A percentile compares a stretch with the other conserved stretches of the same genome.
Evolutionary conservation across 345 rosid genomes (phyloP).

Genomic region (Lenwebbia sp.): DNA sequence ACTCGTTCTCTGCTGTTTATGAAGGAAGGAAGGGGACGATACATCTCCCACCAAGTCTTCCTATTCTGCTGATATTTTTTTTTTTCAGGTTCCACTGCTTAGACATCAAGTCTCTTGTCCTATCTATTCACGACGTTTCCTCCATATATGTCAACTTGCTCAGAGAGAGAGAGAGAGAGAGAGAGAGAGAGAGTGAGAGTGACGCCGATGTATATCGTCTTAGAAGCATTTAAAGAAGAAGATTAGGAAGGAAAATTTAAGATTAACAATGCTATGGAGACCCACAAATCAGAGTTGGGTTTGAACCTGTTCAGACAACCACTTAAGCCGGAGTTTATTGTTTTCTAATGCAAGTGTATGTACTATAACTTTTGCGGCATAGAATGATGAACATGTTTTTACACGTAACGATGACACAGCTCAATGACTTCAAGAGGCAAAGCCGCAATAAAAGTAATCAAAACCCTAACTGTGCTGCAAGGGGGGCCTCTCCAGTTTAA

Average conservation of each 20-base stretch:
- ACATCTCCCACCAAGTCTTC: background rate
- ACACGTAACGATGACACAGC: background rate
- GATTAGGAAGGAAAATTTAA: background rate
- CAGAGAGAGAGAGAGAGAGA: background rate
- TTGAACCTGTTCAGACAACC: background rate
- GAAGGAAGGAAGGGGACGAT: background rate
- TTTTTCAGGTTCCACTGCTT: background rate
- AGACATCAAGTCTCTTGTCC: background rate
- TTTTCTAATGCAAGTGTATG: background rate
- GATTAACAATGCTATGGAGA: background rate
- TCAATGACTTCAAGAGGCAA: background rate
- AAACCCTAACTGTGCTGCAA: background rate
- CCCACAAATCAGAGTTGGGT: background rate
- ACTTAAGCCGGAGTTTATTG: background rate
- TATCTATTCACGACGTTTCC: background rate
- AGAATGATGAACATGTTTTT: background rate
- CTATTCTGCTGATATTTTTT: background rate
- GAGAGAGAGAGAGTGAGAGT: background rate
- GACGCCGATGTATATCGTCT: background rate
- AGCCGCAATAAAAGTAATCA: background rate
- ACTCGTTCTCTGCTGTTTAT: background rate
- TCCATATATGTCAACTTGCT: background rate
- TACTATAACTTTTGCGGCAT: background rate
- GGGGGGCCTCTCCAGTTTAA: background rate
- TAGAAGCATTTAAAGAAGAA: background rate